A percentile compares a stretch with the other conserved stretches of the same genome.
phyloP scores from a whole-genome alignment of 202 grass and related monocot genomes.

The Schoenoplectus tabernaemontani region DNA sequence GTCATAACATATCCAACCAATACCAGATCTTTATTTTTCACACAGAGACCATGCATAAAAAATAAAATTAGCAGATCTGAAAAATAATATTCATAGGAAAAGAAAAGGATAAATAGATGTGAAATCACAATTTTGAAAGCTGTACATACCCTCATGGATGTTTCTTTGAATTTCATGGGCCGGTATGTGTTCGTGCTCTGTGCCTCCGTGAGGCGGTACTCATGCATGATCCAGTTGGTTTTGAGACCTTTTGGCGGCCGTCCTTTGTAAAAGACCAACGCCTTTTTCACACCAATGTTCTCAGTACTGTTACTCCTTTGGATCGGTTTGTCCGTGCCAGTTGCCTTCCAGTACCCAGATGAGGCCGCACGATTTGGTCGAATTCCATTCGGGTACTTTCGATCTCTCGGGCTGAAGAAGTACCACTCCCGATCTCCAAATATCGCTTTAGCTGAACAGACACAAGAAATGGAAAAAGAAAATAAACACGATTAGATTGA shows the following conservation, averaged over 20 bases:
- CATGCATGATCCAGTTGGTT: constrained; percentile 60
- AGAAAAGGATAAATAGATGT: neutral
- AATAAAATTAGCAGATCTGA: neutral
- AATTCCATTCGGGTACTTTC: constrained; percentile 24
- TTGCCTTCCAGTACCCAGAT: constrained; percentile 31
- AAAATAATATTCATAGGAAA: neutral
- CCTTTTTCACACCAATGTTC: constrained; percentile 24
- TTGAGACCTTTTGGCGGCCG: constrained; percentile 1
- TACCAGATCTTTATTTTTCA: neutral
- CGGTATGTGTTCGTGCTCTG: constrained; percentile 25
- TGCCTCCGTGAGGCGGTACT: constrained; percentile 46
- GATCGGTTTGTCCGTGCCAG: constrained; percentile 22
- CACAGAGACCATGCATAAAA: neutral
- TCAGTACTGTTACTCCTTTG: constrained; percentile 1
- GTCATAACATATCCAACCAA: constrained; percentile 17
- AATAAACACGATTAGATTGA: neutral
- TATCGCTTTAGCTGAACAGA: constrained; percentile 16
- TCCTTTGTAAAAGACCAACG: constrained; percentile 25
- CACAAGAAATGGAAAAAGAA: neutral
- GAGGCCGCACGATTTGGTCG: constrained; percentile 18
- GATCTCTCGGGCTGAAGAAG: constrained; percentile 25
- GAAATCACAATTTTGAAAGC: neutral
- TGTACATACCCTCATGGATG: constrained; percentile 63
- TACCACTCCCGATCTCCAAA: constrained; percentile 27
- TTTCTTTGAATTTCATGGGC: constrained; percentile 29